Evolutionary conservation across 1,284 basidiomycete genomes (phyloP).

Genomic region (Ustilago trichophora): DNA sequence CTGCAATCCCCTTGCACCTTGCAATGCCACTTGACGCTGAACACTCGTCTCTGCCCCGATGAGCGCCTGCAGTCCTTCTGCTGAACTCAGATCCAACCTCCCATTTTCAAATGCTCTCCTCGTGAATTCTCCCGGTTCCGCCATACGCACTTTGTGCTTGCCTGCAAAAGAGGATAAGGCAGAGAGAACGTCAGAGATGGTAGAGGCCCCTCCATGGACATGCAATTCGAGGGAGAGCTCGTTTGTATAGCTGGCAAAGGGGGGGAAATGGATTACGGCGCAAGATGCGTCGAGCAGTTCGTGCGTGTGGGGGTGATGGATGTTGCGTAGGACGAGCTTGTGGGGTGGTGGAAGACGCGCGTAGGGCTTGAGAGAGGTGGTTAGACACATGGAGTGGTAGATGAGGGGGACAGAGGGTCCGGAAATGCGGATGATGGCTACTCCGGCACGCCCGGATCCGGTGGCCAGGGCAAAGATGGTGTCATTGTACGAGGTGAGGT

Average conservation of each 20-base stretch:
- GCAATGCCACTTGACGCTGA: slow-evolving; percentile 78
- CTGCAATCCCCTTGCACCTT: slow-evolving; percentile 72
- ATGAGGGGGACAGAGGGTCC: slow-evolving; percentile 76
- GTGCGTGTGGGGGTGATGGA: slow-evolving; percentile 74
- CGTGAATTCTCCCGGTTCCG: slow-evolving; percentile 86
- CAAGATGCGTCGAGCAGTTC: slow-evolving; percentile 78
- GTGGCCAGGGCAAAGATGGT: slow-evolving; percentile 89
- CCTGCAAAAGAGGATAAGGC: too few relatives aligned
- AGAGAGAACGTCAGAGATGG: slow-evolving; percentile 75
- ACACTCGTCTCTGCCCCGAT: slow-evolving; percentile 84
- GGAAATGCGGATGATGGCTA: slow-evolving; percentile 82
- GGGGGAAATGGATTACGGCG: slow-evolving; percentile 80
- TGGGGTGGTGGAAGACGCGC: slow-evolving; percentile 70
- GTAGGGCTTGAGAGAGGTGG: slow-evolving; percentile 6
- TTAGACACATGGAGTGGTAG: slow-evolving; percentile 72
- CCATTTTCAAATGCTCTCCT: slow-evolving; percentile 80
- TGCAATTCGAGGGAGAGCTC: slow-evolving; percentile 86
- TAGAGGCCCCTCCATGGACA: slow-evolving; percentile 83
- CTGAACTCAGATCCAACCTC: slow-evolving; percentile 81
- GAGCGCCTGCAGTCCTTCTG: slow-evolving; percentile 83
- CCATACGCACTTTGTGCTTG: slow-evolving; percentile 72
- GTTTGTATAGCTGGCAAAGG: slow-evolving; percentile 79
- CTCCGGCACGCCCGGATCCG: slow-evolving; percentile 80
- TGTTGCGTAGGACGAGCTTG: slow-evolving; percentile 75
- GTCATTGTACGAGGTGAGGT: too few relatives aligned